These are phyloP conservation scores for Boletellus deceptivus DNA, from an alignment of 1,284 basidiomycete genomes.

Conservation along the genomic window DNA sequence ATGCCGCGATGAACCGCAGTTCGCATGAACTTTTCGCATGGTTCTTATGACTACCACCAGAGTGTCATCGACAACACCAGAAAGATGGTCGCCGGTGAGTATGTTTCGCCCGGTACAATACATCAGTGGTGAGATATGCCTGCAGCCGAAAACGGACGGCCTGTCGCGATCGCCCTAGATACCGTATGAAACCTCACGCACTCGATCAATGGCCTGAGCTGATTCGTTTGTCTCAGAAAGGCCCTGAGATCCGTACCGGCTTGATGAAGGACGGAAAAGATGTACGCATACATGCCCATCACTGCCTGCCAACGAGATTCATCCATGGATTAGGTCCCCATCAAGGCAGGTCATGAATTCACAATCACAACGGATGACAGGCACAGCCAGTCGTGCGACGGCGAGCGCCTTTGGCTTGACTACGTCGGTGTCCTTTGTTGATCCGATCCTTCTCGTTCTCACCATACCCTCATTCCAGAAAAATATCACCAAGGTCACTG, in stretches of 20 bases:
- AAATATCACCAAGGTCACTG: conserved; percentile 94
- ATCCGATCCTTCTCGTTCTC: conserved; percentile 12
- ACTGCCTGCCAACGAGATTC: conserved; percentile 6
- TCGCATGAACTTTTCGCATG: conserved; percentile 99
- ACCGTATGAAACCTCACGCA: conserved; percentile 55
- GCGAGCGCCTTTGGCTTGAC: conserved; percentile 87
- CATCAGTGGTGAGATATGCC: conserved; percentile 12
- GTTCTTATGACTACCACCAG: conserved; percentile 95
- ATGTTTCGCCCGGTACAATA: not conserved
- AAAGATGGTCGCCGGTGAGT: conserved; percentile 73
- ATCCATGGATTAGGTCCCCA: conserved; percentile 58
- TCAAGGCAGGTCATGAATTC: conserved; percentile 94
- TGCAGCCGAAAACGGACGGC: conserved; percentile 69
- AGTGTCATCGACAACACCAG: conserved; percentile 96
- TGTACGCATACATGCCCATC: conserved; percentile 36
- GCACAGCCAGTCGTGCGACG: conserved; percentile 78
- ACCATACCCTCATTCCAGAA: conserved; percentile 42
- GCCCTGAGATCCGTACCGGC: conserved; percentile 98
- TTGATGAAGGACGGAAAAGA: conserved; percentile 86
- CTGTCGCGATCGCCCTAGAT: conserved; percentile 97
- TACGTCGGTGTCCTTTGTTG: conserved; percentile 58
- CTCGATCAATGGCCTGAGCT: conserved; percentile 14
- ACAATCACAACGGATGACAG: conserved; percentile 84
- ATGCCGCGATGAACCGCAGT: conserved; percentile 48
- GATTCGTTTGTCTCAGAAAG: conserved; percentile 66